These are phyloP conservation scores for Pseudonitzschia pungens DNA, from an alignment of 108 stramenopile species.

Conservation along the genomic window DNA sequence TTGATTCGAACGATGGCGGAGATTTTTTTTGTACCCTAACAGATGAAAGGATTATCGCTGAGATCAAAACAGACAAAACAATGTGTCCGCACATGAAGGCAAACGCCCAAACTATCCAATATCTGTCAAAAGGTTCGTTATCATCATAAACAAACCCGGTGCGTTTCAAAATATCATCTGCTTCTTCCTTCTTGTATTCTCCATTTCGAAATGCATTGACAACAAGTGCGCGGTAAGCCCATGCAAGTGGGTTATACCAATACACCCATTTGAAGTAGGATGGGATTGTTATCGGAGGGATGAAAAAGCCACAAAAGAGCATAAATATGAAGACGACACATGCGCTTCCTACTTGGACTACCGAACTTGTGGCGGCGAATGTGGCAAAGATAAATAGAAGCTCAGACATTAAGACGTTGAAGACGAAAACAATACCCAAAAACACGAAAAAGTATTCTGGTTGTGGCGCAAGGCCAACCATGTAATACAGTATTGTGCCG, in stretches of 20 bases:
- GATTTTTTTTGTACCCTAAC: conserved; percentile 13
- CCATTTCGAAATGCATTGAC: conserved; percentile 48
- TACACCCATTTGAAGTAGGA: conserved; percentile 60
- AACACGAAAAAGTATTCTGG: conserved; percentile 44
- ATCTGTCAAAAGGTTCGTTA: conserved; percentile 41
- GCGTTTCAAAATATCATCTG: conserved; percentile 43
- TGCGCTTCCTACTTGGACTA: conserved; percentile 44
- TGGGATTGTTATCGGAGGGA: conserved; percentile 58
- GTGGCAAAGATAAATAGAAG: conserved; percentile 49
- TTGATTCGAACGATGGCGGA: conserved; percentile 17
- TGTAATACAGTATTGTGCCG: conserved; percentile 68
- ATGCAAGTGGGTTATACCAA: conserved; percentile 68
- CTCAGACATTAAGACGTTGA: conserved; percentile 53
- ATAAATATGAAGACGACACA: conserved; percentile 56
- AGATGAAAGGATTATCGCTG: conserved; percentile 40
- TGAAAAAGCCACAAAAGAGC: conserved; percentile 70
- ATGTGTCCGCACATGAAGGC: conserved; percentile 48
- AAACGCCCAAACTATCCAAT: conserved; percentile 67
- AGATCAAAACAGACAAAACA: conserved; percentile 37
- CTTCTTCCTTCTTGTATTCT: conserved; percentile 39
- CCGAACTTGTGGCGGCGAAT: conserved; percentile 34
- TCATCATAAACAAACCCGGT: conserved; percentile 46
- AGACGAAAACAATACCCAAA: conserved; percentile 39
- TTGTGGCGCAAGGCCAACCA: conserved; percentile 54
- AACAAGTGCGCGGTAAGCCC: conserved; percentile 61